Percentiles rank a stretch among this genome's conserved stretches.
Evolutionary conservation across 768 basidiomycete species (phyloP).

Genomic region (Kwoniella bestiolae): DNA sequence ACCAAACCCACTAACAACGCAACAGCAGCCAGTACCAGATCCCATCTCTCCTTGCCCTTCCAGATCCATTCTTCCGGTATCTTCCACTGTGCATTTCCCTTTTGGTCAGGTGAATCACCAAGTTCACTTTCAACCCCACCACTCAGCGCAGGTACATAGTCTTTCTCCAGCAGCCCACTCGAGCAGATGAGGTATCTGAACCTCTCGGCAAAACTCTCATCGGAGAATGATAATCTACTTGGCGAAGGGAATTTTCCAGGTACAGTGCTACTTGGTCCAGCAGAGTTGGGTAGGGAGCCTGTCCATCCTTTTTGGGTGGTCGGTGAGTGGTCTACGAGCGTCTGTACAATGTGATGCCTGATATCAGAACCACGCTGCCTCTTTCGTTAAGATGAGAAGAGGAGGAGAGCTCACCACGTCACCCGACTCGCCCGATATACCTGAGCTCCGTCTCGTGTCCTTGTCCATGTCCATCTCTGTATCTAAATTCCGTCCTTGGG

Average conservation of each 20-base stretch:
- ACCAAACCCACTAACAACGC: constrained; percentile 17
- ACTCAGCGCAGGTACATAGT: constrained; percentile 42
- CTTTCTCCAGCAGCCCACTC: constrained; percentile 48
- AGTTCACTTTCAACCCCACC: constrained; percentile 8
- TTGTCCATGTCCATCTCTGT: constrained; percentile 1
- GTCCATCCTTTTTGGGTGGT: constrained; percentile 22
- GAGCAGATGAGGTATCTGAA: constrained; percentile 55
- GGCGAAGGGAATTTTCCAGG: constrained; percentile 16
- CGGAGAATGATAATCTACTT: constrained; percentile 9
- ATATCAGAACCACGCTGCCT: no score
- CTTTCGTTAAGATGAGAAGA: not conserved
- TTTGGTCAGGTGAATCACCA: not conserved
- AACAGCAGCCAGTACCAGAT: constrained; percentile 27
- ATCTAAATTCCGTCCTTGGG: constrained; percentile 5
- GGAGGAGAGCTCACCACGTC: constrained; percentile 1
- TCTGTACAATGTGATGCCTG: not conserved
- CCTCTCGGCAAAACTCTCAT: constrained; percentile 42
- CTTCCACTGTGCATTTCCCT: not conserved
- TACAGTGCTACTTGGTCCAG: constrained; percentile 21
- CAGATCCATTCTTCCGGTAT: not conserved
- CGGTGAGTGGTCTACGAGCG: constrained; percentile 7
- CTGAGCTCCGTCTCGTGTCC: not conserved
- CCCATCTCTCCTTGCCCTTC: constrained; percentile 27
- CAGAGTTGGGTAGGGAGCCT: constrained; percentile 14
- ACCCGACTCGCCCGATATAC: constrained; percentile 7